A percentile compares a stretch with the other conserved stretches of the same genome.
phyloP scores from a whole-genome alignment of 352 stramenopile genomes.

The Pseudoperonospora humuli region DNA sequence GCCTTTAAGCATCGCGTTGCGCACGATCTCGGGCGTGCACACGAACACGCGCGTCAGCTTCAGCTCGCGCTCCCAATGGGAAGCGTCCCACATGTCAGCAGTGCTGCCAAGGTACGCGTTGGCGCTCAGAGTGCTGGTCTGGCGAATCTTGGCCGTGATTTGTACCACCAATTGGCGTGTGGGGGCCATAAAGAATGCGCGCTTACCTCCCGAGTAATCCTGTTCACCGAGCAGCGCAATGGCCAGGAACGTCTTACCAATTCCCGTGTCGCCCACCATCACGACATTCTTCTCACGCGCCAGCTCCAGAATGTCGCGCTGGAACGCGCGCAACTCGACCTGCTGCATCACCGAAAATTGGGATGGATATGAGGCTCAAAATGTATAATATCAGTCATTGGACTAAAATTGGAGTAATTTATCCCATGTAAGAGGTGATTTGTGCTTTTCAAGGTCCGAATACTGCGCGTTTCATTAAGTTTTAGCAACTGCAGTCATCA shows the following conservation, averaged over 20 bases:
- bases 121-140: constrained; percentile 48
- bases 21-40: constrained; percentile 82
- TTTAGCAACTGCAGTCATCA: too few relatives aligned
- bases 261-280: constrained; percentile 77
- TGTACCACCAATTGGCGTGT: constrained; percentile 78
- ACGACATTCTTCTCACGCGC: constrained; percentile 72
- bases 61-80: constrained; percentile 55
- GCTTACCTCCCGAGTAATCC: constrained; percentile 54
- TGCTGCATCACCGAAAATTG: too few relatives aligned
- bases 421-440: too few relatives aligned
- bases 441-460: too few relatives aligned
- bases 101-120: constrained; percentile 43
- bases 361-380: too few relatives aligned
- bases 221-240: constrained; percentile 69
- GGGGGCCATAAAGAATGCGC: constrained; percentile 76
- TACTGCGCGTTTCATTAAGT: too few relatives aligned
- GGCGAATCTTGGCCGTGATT: constrained; percentile 66
- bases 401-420: too few relatives aligned
- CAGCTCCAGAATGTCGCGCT: constrained; percentile 57
- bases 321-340: constrained; percentile 57
- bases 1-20: constrained; percentile 76
- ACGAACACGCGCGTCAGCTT: constrained; percentile 63
- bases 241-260: constrained; percentile 81
- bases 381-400: too few relatives aligned
- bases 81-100: constrained; percentile 54